Conservation (phyloP, 78 protist genomes). For the Dictyostelium brefeldianum region DNA sequence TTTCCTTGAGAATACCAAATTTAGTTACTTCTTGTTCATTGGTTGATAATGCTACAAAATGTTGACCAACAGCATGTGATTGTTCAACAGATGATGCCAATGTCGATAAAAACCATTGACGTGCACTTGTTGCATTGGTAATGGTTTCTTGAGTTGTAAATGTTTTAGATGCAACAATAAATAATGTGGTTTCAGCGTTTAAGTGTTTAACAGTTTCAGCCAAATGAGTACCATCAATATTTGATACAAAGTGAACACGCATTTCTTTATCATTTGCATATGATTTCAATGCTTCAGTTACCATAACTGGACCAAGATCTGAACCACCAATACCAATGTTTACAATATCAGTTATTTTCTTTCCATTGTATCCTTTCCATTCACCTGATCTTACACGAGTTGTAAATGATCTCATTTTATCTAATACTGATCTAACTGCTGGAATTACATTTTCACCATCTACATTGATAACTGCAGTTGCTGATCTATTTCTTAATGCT, state of each 20-base stretch:
- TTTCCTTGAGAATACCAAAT: constrained; percentile 96
- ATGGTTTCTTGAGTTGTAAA: constrained; percentile 98
- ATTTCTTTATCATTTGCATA: constrained; percentile 80
- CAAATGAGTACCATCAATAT: constrained; percentile 98
- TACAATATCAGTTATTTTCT: constrained; percentile 94
- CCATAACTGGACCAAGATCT: constrained; percentile 98
- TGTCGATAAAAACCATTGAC: constrained; percentile 86
- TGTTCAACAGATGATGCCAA: neutral
- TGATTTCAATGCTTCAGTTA: constrained; percentile 93
- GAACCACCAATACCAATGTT: constrained; percentile 98
- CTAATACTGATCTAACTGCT: constrained; percentile 84
- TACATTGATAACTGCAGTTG: constrained; percentile 82
- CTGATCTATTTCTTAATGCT: constrained; percentile 93
- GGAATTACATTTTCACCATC: constrained; percentile 97
- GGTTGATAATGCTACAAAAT: constrained; percentile 98
- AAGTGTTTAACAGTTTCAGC: constrained; percentile 85
- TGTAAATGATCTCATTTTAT: constrained; percentile 80
- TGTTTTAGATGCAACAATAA: constrained; percentile 96
- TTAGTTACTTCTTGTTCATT: constrained; percentile 83
- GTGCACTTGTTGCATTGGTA: constrained; percentile 95
- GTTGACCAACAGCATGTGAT: constrained; percentile 91
- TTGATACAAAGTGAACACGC: constrained; percentile 93
- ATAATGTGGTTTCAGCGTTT: constrained; percentile 93
- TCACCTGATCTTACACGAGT: constrained; percentile 90
- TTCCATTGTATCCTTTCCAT: constrained; percentile 95